Conservation (phyloP, 73 alveolate species). For the Paraurostyla sp. region DNA sequence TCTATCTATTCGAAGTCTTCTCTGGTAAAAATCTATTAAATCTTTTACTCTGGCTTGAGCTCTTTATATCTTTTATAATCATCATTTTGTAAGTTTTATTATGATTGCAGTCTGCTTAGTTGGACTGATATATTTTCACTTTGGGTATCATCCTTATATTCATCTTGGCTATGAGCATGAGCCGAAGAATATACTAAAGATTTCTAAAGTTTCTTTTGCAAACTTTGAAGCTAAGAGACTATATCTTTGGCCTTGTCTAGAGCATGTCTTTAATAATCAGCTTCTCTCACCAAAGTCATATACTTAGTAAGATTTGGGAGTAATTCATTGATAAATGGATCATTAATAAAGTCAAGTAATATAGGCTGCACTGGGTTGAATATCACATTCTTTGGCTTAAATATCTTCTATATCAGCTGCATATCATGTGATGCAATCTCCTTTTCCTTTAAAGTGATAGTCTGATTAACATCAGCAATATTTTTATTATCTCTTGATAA, state of each 20-base stretch:
- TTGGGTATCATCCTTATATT: neutral
- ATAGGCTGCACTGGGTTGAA: slow-evolving; percentile 55
- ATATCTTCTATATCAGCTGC: slow-evolving; percentile 35
- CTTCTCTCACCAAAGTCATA: slow-evolving; percentile 7
- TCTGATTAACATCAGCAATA: slow-evolving; percentile 17
- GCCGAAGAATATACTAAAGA: neutral
- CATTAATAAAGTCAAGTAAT: slow-evolving; percentile 52
- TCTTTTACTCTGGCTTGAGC: slow-evolving; percentile 19
- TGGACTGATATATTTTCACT: neutral
- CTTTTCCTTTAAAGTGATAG: slow-evolving; percentile 1
- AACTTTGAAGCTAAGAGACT: neutral
- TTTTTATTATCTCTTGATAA: slow-evolving; percentile 47
- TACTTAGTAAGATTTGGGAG: slow-evolving; percentile 48
- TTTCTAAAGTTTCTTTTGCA: slow-evolving; percentile 14
- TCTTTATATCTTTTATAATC: slow-evolving; percentile 53
- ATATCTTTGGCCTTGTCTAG: slow-evolving; percentile 46
- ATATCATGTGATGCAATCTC: slow-evolving; percentile 6
- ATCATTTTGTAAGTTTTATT: neutral
- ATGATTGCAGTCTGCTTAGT: neutral
- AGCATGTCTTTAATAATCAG: slow-evolving; percentile 48
- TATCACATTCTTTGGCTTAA: slow-evolving; percentile 52
- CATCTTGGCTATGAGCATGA: neutral
- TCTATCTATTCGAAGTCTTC: slow-evolving; percentile 33
- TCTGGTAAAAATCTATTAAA: slow-evolving; percentile 1
- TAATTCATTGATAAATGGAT: slow-evolving; percentile 50